Conservation (phyloP, 257 asterid species). For the Lavandula angustifolia region DNA sequence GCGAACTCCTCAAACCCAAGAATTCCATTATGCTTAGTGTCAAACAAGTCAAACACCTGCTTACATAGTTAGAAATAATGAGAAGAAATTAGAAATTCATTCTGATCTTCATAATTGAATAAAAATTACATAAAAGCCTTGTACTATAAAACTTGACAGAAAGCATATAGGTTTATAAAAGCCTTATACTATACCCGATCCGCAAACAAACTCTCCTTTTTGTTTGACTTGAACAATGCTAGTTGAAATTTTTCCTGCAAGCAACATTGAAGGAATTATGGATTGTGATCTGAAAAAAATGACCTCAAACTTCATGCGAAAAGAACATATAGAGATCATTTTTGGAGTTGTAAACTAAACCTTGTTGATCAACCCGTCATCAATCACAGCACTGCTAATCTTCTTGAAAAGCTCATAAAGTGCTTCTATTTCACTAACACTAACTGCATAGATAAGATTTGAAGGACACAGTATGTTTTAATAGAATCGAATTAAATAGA, state of each 20-base stretch:
- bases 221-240: conserved; percentile 95
- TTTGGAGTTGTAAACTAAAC: conserved; percentile 37
- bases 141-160: not conserved
- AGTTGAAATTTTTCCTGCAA: conserved; percentile 96
- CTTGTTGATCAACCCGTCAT: conserved; percentile 97
- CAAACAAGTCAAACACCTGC: conserved; percentile 96
- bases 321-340: conserved; percentile 12
- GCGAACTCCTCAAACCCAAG: conserved; percentile 99
- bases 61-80: conserved; percentile 14
- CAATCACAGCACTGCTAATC: conserved; percentile 98
- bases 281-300: not conserved
- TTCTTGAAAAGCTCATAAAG: conserved; percentile 94
- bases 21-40: conserved; percentile 93
- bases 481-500: conserved; percentile 14
- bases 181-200: conserved; percentile 65
- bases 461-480: conserved; percentile 13
- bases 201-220: conserved; percentile 94
- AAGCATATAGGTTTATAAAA: conserved; percentile 7
- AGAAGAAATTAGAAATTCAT: conserved; percentile 22
- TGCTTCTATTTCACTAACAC: conserved; percentile 98
- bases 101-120: conserved; percentile 3
- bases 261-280: conserved; percentile 25
- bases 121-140: conserved; percentile 11
- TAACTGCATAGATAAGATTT: conserved; percentile 57
- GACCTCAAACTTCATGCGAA: conserved; percentile 1